Percentiles rank a stretch among this genome's conserved stretches.
Conservation (phyloP, 345 rosid species). For the Turritis glabra region DNA sequence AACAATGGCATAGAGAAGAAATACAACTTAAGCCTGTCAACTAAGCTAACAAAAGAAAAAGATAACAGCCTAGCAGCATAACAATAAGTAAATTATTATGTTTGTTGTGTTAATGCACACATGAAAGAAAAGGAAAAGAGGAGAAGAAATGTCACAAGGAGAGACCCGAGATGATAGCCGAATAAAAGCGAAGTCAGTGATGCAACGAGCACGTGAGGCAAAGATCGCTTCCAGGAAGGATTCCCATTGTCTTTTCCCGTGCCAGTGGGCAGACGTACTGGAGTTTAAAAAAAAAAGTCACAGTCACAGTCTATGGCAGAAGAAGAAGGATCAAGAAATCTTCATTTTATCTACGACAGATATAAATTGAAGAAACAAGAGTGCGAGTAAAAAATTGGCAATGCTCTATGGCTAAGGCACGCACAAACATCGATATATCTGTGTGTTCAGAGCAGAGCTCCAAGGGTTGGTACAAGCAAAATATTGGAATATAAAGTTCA, state of each 20-base stretch:
- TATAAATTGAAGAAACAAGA: background rate
- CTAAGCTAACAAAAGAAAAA: background rate
- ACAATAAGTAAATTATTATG: background rate
- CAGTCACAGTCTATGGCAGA: constrained; percentile 35
- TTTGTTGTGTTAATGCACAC: background rate
- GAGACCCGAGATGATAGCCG: constrained; percentile 93
- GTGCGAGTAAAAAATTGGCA: background rate
- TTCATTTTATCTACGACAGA: background rate
- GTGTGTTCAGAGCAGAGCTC: background rate
- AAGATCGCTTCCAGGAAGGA: constrained; percentile 82
- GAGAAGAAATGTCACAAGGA: constrained; percentile 15
- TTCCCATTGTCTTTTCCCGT: constrained; percentile 59
- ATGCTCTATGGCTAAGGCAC: background rate
- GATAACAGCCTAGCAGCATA: background rate
- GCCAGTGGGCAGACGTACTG: constrained; percentile 56
- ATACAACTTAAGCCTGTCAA: background rate
- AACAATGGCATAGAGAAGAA: constrained; percentile 15
- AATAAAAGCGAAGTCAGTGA: constrained; percentile 69
- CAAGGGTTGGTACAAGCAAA: background rate
- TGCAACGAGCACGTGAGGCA: constrained; percentile 80
- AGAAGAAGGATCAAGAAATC: background rate
- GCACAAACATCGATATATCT: background rate
- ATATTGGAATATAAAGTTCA: background rate
- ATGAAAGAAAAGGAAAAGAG: constrained; percentile 10
- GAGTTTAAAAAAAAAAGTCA: constrained; percentile 30